Base-by-base conservation (phyloP, 2,329 filamentous ascomycete species). In the Tetracladium maxilliforme region DNA sequence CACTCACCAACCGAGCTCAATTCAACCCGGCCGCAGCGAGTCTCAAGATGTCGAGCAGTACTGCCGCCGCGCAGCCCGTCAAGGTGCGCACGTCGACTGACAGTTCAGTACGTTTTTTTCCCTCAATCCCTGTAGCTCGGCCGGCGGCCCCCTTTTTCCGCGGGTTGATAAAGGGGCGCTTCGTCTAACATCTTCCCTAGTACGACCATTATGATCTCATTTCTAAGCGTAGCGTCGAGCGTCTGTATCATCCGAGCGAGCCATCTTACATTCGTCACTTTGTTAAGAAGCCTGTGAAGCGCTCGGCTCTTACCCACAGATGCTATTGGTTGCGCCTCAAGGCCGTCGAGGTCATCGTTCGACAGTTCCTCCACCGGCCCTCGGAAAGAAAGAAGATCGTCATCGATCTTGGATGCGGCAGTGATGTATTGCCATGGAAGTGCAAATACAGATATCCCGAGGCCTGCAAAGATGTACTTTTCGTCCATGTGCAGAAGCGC, bases 161-260 rank as follows among this genome's bases (percentile, higher is more conserved):
- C n/a, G n/a, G n/a, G n/a, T n/a, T n/a, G n/a, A n/a, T n/a, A n/a
- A n/a, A n/a, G n/a, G n/a, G n/a, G n/a, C n/a, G n/a, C n/a, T n/a
- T n/a, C n/a, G n/a, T n/a, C n/a, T n/a, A n/a, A n/a, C n/a, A n/a
- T n/a, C n/a, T n/a, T n/a, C n/a, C n/a, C n/a, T n/a, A n/a, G n/a
- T n/a, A n/a, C n/a, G n/a, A n/a, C n/a, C n/a, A n/a, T n/a, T n/a
- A n/a, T n/a, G n/a, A n/a, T n/a, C n/a, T n/a, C n/a, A 76, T 86
- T 10, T 93, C 84, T 10, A 94, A 94, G 47, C 63, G 84, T 37
- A 90, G 83, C 40, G 86, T 94, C n/a, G 84, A 93, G 44, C 75
- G 75, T 38, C 58, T 92, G 10, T 94, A 94, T 48, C 76, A 80
- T 43, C 63, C 76, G 10, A 41, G 70, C 32, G 72, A 92, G 41